Base-by-base conservation (phyloP, 345 rosid genomes). In the Turritis glabra region DNA sequence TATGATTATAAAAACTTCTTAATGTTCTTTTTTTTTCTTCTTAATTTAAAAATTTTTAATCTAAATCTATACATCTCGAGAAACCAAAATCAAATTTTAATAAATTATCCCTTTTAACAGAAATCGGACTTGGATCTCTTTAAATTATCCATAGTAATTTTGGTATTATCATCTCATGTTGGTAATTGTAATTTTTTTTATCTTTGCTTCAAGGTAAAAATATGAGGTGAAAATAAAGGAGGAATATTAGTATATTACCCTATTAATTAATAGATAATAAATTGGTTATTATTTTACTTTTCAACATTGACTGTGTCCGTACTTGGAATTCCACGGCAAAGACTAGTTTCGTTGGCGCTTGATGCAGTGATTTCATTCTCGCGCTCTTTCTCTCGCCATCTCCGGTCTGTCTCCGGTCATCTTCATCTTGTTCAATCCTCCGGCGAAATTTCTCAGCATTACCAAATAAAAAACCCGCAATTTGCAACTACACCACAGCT, bases 321-420 rank as follows among this genome's bases (percentile, higher is more conserved):
- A 55, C 44, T 70, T 61, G 17, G 35, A 70, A 32, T 35, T 69
- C 71, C 25, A 55, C 59, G 43, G 71, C 69, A 43, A 75, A 61
- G 79, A 76, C 65, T 58, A 23, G 54, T 58, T 64, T 74, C 62
- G 40, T 58, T 73, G 66, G 77, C 62, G 74, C 18, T 78, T 50
- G 22, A 22, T 21, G 18, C 53, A 43, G 57, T 41, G 46, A 46
- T 62, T 62, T 54, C 66, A 27, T 43, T 71, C 53, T 71, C 76
- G 64, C 69, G 37, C 65, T 38, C 72, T 44, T 47, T 44, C 19
- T 55, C 14, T 44, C 64, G 1, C 44, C 9, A 18, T 29, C 64
- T 69, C 27, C 3, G 67, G 27, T 43, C 51, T 17, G 22, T 53
- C 44, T 54, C 67, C 29, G 54, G 30, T 41, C 55, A 10, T 76